phyloP scores from a whole-genome alignment of 169 alveolate species.

The Plasmodium yoelii region DNA sequence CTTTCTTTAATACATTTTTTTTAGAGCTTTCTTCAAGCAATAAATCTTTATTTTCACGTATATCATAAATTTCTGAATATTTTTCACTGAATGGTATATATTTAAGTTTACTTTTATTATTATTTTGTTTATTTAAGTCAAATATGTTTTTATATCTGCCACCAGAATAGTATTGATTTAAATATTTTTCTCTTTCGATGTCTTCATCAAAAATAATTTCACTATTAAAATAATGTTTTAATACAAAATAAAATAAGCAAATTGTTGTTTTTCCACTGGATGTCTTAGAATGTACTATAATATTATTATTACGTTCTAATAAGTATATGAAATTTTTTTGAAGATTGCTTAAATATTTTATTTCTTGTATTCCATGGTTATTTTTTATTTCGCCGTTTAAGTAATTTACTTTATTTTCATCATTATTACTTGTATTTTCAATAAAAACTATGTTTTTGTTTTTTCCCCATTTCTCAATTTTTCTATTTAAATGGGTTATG shows the following conservation, averaged over 20 bases:
- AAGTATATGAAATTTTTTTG: conserved; percentile 64
- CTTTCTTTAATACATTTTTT: conserved; percentile 21
- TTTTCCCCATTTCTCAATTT: neutral
- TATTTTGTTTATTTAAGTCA: conserved; percentile 15
- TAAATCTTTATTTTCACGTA: conserved; percentile 37
- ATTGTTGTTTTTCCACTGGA: conserved; percentile 76
- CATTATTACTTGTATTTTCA: conserved; percentile 7
- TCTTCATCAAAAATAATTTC: conserved; percentile 73
- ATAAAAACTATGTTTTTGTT: conserved; percentile 56
- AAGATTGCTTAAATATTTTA: conserved; percentile 41
- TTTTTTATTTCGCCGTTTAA: conserved; percentile 10
- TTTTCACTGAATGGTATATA: conserved; percentile 68
- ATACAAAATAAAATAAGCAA: conserved; percentile 48
- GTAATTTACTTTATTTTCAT: conserved; percentile 57
- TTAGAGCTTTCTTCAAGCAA: conserved; percentile 30
- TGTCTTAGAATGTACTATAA: conserved; percentile 64
- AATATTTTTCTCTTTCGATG: conserved; percentile 41
- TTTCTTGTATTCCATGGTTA: conserved; percentile 37
- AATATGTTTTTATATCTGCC: conserved; percentile 1
- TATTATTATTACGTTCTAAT: conserved; percentile 59
- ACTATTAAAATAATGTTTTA: conserved; percentile 46
- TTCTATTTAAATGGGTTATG: conserved; percentile 19
- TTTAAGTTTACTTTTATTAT: conserved; percentile 25
- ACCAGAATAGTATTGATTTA: neutral
- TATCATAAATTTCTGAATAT: conserved; percentile 46